Percentiles rank a stretch among this genome's conserved stretches.
These are phyloP conservation scores for Coniochaeta ligniaria DNA, from an alignment of 2,329 filamentous ascomycete genomes.

Conservation along the genomic window DNA sequence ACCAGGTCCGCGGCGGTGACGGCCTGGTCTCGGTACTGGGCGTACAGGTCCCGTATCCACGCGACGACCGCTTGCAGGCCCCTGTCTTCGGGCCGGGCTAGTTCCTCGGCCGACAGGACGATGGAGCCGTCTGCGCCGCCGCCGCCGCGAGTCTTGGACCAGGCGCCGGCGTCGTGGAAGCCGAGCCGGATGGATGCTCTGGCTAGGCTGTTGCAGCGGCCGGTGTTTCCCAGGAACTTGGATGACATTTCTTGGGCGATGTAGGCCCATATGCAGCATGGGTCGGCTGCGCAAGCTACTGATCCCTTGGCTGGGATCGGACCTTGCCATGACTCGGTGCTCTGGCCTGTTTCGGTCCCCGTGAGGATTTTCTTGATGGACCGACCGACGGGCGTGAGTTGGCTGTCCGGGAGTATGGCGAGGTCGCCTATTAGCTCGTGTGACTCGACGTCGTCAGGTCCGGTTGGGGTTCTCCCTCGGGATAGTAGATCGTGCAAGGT, in stretches of 20 bases:
- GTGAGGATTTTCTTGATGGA: slow-evolving; percentile 30
- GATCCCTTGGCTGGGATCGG: slow-evolving; percentile 15
- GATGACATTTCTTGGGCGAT: slow-evolving; percentile 26
- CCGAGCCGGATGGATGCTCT: slow-evolving; percentile 36
- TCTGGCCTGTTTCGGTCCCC: slow-evolving; percentile 12
- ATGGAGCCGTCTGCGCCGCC: slow-evolving; percentile 40
- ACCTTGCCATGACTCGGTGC: slow-evolving; percentile 12
- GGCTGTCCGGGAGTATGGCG: slow-evolving; percentile 15
- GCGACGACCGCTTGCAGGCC: slow-evolving; percentile 34
- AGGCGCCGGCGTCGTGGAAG: slow-evolving; percentile 39
- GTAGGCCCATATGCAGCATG: slow-evolving; percentile 31
- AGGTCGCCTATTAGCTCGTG: slow-evolving; percentile 35
- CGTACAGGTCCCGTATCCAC: slow-evolving; percentile 28
- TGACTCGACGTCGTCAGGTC: slow-evolving; percentile 26
- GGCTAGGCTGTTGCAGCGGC: slow-evolving; percentile 29
- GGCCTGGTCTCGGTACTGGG: slow-evolving; percentile 25
- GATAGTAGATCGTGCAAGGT: slow-evolving; percentile 3
- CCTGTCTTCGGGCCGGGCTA: slow-evolving; percentile 31
- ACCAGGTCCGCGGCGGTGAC: slow-evolving; percentile 48
- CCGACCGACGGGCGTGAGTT: slow-evolving; percentile 26
- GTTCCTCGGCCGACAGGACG: slow-evolving; percentile 28
- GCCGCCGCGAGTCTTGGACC: slow-evolving; percentile 24
- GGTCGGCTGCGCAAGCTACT: slow-evolving; percentile 15
- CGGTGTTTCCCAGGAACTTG: slow-evolving; percentile 21
- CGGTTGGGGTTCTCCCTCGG: slow-evolving; percentile 6